phyloP scores from a whole-genome alignment of 2,329 filamentous ascomycete genomes.

The Fusarium graminum region DNA sequence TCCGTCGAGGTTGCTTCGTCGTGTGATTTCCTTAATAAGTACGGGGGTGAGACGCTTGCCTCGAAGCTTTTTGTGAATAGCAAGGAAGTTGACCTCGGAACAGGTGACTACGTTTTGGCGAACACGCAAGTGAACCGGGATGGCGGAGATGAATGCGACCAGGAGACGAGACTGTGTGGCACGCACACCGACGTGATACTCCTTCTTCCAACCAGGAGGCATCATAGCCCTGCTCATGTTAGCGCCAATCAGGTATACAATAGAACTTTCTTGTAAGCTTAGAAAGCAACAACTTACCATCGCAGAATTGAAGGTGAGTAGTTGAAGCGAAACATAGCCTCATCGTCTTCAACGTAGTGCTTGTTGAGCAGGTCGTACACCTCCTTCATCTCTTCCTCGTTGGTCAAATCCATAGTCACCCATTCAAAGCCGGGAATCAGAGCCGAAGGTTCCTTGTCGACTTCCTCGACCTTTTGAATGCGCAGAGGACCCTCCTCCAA shows the following conservation, averaged over 20 bases:
- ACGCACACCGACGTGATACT: slow-evolving; percentile 96
- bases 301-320: slow-evolving; percentile 90
- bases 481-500: slow-evolving; percentile 87
- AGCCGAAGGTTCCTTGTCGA: slow-evolving; percentile 80
- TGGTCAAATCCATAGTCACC: slow-evolving; percentile 87
- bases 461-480: slow-evolving; percentile 80
- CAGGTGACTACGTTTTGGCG: slow-evolving; percentile 80
- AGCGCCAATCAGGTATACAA: slow-evolving; percentile 4
- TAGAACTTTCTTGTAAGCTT: not conserved
- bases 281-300: slow-evolving; percentile 70
- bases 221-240: slow-evolving; percentile 81
- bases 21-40: slow-evolving; percentile 97
- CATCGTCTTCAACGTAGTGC: slow-evolving; percentile 97
- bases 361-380: slow-evolving; percentile 91
- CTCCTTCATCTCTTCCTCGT: slow-evolving; percentile 84
- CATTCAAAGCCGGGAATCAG: slow-evolving; percentile 91
- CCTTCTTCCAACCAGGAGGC: slow-evolving; percentile 91
- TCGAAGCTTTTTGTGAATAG: slow-evolving; percentile 97
- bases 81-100: slow-evolving; percentile 98
- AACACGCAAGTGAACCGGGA: slow-evolving; percentile 86
- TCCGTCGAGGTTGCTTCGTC: slow-evolving; percentile 85
- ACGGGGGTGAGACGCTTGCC: slow-evolving; percentile 92
- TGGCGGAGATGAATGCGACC: slow-evolving; percentile 95
- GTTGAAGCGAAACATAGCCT: slow-evolving; percentile 97
- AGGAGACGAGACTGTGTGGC: slow-evolving; percentile 86